Evolutionary conservation across 768 basidiomycete genomes (phyloP), one percentile per base, ranked within the genome.

Genomic region (Suillus hirtellus): DNA sequence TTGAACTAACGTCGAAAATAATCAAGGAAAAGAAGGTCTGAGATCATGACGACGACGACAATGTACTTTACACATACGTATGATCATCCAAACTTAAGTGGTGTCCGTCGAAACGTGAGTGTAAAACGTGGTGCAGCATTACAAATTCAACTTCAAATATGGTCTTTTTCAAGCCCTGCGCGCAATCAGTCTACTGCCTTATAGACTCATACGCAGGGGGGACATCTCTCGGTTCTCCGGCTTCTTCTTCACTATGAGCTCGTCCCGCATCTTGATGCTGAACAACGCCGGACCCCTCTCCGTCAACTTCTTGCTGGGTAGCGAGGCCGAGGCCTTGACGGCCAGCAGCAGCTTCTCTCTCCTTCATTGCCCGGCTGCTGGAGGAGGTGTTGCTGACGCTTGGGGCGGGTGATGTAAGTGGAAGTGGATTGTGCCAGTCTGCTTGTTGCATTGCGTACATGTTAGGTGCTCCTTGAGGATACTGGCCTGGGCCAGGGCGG

Each of bases 341-440:
- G 6, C 21, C 12, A 21, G 47, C 47, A 14, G 47, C 21, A 14
- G 12, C 21, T 21, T 24, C 47, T 47, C 21, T 12, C 21, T 47
- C 21, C 2, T 47, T 47, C 47, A 24, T 47, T 12, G 11, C 12
- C 12, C 12, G 47, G 12, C 47, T 11, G 6, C 12, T 14, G 21
- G 47, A 47, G 12, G 47, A 47, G 2, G 47, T 12, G 14, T 43
- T 19, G 43, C 21, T 14, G 21, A 24, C 21, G 21, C 47, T 47
- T 21, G n/a, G 11, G 9, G 73, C 66, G 0, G 74, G 71, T 0
- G 74, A 73, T 2, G 38, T 14, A 1, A 65, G 62, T 0, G 71
- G 66, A 15, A 21, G 67, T n/a, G 72, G 67, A 3, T 2, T 58
- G 47, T 63, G 61, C 69, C 72, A 74, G 34, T 73, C 69, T 19